Conservation (phyloP, 148 eudicot genomes). For the Chenopodium formosanum region DNA sequence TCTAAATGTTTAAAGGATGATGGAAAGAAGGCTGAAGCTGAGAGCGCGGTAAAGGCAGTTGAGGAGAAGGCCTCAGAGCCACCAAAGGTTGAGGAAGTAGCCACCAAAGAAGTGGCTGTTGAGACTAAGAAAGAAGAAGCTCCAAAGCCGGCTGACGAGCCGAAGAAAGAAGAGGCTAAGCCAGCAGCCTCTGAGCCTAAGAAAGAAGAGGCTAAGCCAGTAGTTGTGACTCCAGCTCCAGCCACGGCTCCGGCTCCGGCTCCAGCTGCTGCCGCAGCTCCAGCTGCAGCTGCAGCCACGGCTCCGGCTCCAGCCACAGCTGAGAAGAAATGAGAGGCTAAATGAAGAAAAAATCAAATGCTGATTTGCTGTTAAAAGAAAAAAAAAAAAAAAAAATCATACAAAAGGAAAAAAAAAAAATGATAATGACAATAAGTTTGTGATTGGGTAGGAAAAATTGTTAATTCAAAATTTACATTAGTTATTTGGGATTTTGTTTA, state of each 20-base stretch:
- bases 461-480: background rate
- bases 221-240: conserved; percentile 7
- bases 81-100: background rate
- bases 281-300: background rate
- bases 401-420: too few species aligned
- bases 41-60: conserved; percentile 3
- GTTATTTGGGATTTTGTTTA: background rate
- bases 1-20: conserved; percentile 13
- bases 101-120: background rate
- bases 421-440: background rate
- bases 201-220: conserved; percentile 21
- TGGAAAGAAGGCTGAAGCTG: conserved; percentile 20
- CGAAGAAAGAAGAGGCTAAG: conserved; percentile 7
- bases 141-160: conserved; percentile 24
- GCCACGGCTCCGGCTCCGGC: too few species aligned
- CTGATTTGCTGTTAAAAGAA: background rate
- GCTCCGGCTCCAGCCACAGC: background rate
- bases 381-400: background rate
- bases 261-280: background rate
- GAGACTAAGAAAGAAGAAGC: conserved; percentile 14
- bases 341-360: background rate
- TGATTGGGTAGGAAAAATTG: conserved; percentile 1
- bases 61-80: conserved; percentile 2
- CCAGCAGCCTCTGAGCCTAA: conserved; percentile 13
- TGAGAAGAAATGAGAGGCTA: conserved; percentile 16